Evolutionary conservation across 2,329 filamentous ascomycete genomes (phyloP).

Genomic region (Aspergillus intermedius): DNA sequence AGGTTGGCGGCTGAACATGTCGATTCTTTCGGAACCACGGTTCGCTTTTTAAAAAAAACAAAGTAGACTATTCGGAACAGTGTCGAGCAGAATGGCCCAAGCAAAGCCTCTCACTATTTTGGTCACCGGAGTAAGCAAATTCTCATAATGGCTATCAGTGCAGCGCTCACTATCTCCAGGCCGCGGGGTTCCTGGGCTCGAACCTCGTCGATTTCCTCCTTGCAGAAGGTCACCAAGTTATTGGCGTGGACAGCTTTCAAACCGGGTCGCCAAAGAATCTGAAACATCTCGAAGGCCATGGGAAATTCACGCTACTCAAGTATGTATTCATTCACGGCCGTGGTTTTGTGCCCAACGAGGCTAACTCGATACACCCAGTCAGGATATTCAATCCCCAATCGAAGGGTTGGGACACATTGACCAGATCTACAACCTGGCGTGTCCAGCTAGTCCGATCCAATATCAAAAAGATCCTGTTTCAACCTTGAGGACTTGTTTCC

Average conservation of each 20-base stretch:
- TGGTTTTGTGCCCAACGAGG: neutral
- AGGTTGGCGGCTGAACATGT: no score
- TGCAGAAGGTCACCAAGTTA: slow-evolving; percentile 6
- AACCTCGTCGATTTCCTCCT: slow-evolving; percentile 13
- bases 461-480: slow-evolving; percentile 26
- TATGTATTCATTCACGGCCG: neutral
- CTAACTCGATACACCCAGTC: slow-evolving; percentile 3
- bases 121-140: slow-evolving; percentile 1
- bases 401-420: slow-evolving; percentile 13
- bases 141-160: neutral
- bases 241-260: slow-evolving; percentile 12
- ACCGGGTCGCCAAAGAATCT: slow-evolving; percentile 9
- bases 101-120: neutral
- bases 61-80: no score
- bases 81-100: neutral
- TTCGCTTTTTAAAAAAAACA: no score
- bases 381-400: slow-evolving; percentile 9
- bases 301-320: slow-evolving; percentile 7
- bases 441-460: slow-evolving; percentile 26
- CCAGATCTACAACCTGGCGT: slow-evolving; percentile 29
- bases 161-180: slow-evolving; percentile 1
- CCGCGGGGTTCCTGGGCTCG: slow-evolving; percentile 13
- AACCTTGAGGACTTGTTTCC: slow-evolving; percentile 25
- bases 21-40: no score
- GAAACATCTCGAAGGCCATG: slow-evolving; percentile 5